phyloP scores from a whole-genome alignment of 352 stramenopile genomes.

The Globisporangium cystogenes region DNA sequence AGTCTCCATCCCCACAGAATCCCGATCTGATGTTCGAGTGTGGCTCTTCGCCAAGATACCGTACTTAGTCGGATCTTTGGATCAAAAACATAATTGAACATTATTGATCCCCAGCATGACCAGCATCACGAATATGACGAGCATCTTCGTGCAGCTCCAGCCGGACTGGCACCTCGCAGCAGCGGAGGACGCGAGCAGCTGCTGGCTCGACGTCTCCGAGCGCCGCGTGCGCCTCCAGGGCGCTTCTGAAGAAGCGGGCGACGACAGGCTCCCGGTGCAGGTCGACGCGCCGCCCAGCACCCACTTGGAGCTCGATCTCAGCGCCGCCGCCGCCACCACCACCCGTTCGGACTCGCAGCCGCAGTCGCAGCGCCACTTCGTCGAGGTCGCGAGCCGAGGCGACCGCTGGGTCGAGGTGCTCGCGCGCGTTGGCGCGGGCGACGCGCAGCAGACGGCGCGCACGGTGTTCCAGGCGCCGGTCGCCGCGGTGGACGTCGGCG shows the following conservation, averaged over 20 bases:
- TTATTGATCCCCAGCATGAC: too few species aligned
- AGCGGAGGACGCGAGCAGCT: constrained; percentile 12
- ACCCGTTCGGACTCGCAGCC: not conserved
- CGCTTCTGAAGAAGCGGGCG: not conserved
- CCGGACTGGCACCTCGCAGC: constrained; percentile 40
- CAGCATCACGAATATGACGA: not conserved
- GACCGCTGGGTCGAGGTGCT: constrained; percentile 46
- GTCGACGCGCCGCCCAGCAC: constrained; percentile 19
- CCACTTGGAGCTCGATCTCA: constrained; percentile 39
- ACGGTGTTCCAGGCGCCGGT: constrained; percentile 51
- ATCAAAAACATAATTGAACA: too few species aligned
- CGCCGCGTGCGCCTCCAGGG: constrained; percentile 17
- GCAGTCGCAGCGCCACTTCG: constrained; percentile 9
- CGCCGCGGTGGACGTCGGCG: constrained; percentile 16
- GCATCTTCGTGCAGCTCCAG: constrained; percentile 57
- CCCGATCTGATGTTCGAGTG: too few species aligned
- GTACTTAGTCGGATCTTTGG: too few species aligned
- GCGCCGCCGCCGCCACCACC: not conserved
- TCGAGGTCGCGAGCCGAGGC: constrained; percentile 28
- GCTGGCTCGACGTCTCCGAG: constrained; percentile 55
- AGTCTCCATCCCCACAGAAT: constrained; percentile 1
- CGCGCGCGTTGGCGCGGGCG: constrained; percentile 13
- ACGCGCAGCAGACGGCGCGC: constrained; percentile 13
- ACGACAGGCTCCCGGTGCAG: constrained; percentile 3
- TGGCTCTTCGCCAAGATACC: too few species aligned